These are phyloP conservation scores for Sungouiozyma ichnusensis DNA, from an alignment of 805 yeast genomes.

Conservation along the genomic window DNA sequence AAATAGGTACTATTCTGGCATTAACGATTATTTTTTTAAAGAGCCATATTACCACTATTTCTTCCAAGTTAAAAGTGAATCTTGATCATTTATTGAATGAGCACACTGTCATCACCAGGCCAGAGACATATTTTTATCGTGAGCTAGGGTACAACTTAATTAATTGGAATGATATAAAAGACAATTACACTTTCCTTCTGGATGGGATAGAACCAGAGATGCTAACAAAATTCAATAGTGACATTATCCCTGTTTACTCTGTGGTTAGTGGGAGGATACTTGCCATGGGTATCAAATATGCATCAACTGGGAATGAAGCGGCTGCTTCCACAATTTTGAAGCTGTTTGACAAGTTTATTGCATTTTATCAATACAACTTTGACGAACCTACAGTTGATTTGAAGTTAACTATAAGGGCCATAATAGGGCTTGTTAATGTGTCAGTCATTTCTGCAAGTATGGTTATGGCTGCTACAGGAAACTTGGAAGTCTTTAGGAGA, in stretches of 20 bases:
- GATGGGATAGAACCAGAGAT: slow-evolving; percentile 6
- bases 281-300: slow-evolving; percentile 64
- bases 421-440: slow-evolving; percentile 46
- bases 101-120: slow-evolving; percentile 34
- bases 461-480: slow-evolving; percentile 88
- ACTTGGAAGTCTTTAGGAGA: slow-evolving; percentile 64
- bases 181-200: slow-evolving; percentile 25
- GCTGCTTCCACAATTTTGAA: slow-evolving; percentile 39
- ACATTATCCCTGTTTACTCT: slow-evolving; percentile 50
- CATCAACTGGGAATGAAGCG: slow-evolving; percentile 49
- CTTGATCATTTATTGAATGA: slow-evolving; percentile 30
- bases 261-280: slow-evolving; percentile 66
- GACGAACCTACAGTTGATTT: slow-evolving; percentile 41
- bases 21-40: slow-evolving; percentile 63
- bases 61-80: slow-evolving; percentile 47
- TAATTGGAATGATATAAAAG: slow-evolving; percentile 57
- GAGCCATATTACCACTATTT: slow-evolving; percentile 50
- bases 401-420: slow-evolving; percentile 39
- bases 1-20: slow-evolving; percentile 65
- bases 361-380: slow-evolving; percentile 20
- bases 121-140: slow-evolving; percentile 62
- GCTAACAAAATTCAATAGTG: slow-evolving; percentile 37
- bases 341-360: slow-evolving; percentile 23
- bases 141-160: slow-evolving; percentile 55
- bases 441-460: slow-evolving; percentile 56